phyloP scores from a whole-genome alignment of 768 basidiomycete species.

The Termitomyces titanicus region DNA sequence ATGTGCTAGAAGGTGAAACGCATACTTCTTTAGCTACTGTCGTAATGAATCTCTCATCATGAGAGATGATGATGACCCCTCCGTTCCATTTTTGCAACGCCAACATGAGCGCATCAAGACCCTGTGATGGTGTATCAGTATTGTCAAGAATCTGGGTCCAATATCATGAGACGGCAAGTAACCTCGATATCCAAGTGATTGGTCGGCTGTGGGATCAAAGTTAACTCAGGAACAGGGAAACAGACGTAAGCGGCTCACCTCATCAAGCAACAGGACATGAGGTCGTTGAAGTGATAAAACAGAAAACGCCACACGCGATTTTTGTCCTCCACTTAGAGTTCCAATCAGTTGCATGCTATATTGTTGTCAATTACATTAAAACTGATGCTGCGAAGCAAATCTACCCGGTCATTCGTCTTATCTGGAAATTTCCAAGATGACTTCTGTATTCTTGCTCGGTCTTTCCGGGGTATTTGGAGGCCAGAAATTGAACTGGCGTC shows the following conservation, averaged over 20 bases:
- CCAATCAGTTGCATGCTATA: constrained; percentile 80
- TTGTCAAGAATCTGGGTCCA: neutral
- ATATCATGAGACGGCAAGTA: constrained; percentile 6
- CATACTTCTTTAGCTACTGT: constrained; percentile 80
- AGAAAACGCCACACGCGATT: constrained; percentile 93
- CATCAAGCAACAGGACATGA: constrained; percentile 91
- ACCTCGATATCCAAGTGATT: constrained; percentile 96
- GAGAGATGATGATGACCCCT: constrained; percentile 89
- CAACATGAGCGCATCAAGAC: constrained; percentile 91
- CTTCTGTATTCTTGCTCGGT: constrained; percentile 93
- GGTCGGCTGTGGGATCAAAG: constrained; percentile 57
- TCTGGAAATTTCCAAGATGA: constrained; percentile 97
- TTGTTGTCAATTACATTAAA: neutral
- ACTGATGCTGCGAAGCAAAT: constrained; percentile 12
- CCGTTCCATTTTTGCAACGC: constrained; percentile 83
- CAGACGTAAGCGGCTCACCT: constrained; percentile 46
- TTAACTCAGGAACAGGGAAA: neutral
- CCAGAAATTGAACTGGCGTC: constrained; percentile 93
- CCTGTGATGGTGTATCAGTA: constrained; percentile 37
- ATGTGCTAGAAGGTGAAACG: neutral
- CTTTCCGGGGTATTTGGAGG: constrained; percentile 88
- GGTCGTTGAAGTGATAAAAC: constrained; percentile 82
- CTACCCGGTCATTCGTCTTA: constrained; percentile 92
- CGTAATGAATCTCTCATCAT: constrained; percentile 95
- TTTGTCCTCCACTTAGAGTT: constrained; percentile 93